These are phyloP conservation scores for Blastocystis sp. DNA, from an alignment of 352 stramenopile species.

Conservation along the genomic window DNA sequence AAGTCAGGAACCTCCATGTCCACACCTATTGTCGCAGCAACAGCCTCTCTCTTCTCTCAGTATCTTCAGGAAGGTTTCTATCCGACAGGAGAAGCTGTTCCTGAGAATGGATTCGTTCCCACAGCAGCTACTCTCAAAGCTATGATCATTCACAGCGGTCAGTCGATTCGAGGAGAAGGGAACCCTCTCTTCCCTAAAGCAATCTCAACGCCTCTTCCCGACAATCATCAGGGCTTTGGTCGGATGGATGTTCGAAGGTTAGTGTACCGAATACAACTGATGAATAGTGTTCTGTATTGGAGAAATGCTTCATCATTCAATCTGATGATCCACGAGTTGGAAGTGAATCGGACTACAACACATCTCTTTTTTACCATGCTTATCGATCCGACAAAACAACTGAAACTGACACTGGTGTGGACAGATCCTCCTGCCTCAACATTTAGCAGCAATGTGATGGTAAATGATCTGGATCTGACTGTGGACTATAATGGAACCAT, in stretches of 20 bases:
- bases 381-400: not conserved
- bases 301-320: slow-evolving; percentile 45
- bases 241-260: slow-evolving; percentile 12
- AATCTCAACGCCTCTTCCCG: not conserved
- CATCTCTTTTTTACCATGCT: not conserved
- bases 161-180: slow-evolving; percentile 4
- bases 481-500: slow-evolving; percentile 23
- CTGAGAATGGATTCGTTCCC: slow-evolving; percentile 70
- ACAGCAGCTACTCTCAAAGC: slow-evolving; percentile 71
- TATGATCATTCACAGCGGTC: slow-evolving; percentile 71
- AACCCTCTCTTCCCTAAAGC: slow-evolving; percentile 23
- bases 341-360: not conserved
- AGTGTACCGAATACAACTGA: not conserved
- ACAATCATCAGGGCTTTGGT: slow-evolving; percentile 53
- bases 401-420: slow-evolving; percentile 69
- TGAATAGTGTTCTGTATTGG: slow-evolving; percentile 25
- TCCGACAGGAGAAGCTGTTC: slow-evolving; percentile 58
- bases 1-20: slow-evolving; percentile 72
- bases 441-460: slow-evolving; percentile 61
- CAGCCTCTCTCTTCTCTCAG: slow-evolving; percentile 71
- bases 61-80: slow-evolving; percentile 72
- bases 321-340: slow-evolving; percentile 29
- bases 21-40: slow-evolving; percentile 72
- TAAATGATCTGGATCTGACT: slow-evolving; percentile 69
- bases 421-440: slow-evolving; percentile 67